A percentile compares a stretch with the other conserved stretches of the same genome.
These are phyloP conservation scores for Phaeodactylum tricornutum DNA, from an alignment of 108 stramenopile genomes.

Conservation along the genomic window DNA sequence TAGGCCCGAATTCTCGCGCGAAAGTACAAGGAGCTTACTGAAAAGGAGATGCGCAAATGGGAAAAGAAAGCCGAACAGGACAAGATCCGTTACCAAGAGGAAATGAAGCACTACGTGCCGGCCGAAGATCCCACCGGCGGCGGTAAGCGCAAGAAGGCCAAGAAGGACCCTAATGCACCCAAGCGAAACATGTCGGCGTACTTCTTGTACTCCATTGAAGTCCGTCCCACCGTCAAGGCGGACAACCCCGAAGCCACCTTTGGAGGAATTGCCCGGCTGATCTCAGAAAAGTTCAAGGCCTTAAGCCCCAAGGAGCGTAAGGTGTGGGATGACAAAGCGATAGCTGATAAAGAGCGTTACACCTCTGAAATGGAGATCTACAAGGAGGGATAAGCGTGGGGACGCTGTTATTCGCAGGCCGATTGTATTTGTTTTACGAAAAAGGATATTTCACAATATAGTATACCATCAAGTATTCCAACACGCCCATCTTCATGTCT, in stretches of 20 bases:
- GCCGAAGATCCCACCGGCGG: conserved; percentile 43
- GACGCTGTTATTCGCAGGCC: too few relatives aligned
- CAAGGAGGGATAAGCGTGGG: too few relatives aligned
- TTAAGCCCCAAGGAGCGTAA: conserved; percentile 45
- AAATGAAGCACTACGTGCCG: conserved; percentile 75
- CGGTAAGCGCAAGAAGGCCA: conserved; percentile 27
- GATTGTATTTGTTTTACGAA: too few relatives aligned
- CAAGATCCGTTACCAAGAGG: conserved; percentile 76
- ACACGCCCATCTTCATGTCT: too few relatives aligned
- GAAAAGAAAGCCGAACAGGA: conserved; percentile 70
- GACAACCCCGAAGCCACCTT: conserved; percentile 63
- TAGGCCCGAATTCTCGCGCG: conserved; percentile 56
- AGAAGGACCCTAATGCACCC: conserved; percentile 67
- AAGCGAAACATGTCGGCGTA: conserved; percentile 65
- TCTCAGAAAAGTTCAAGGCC: conserved; percentile 64
- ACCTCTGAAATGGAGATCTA: too few relatives aligned
- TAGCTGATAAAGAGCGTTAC: conserved; percentile 55
- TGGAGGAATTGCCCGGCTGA: conserved; percentile 61
- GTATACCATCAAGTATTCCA: too few relatives aligned
- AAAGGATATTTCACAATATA: too few relatives aligned
- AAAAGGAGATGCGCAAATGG: conserved; percentile 69
- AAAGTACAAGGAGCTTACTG: conserved; percentile 54
- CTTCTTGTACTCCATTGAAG: conserved; percentile 65
- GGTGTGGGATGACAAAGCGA: conserved; percentile 65
- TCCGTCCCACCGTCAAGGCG: conserved; percentile 52